Base-by-base conservation (phyloP, 176 grass and related monocot species). In the Avena insularis region DNA sequence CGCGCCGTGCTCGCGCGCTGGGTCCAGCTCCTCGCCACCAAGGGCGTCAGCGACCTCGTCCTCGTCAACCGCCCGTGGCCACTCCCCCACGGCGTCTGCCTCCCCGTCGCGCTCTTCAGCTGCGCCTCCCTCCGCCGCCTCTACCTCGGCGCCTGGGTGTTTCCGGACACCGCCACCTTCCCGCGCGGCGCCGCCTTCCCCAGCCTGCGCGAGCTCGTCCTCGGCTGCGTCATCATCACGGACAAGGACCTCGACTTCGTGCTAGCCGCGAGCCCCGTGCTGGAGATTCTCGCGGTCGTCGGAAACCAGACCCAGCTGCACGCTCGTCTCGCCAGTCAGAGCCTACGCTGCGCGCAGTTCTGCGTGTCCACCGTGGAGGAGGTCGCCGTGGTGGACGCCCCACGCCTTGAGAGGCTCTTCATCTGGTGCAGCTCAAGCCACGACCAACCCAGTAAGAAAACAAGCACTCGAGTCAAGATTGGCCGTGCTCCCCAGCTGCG, bases 281-380 rank as follows among this genome's bases (percentile, higher is more conserved):
- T 88, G 27, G 72, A 83, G 72, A 71, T 0, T 15, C 68, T 88
- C 10, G 21, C 61, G 61, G 1, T 83, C 15, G 12, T 83, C 13
- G 72, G 58, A 21, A 82, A 1, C 43, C 33, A 14, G n/a, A 17
- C 23, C 5, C 3, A 12, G 6, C 11, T 81, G 36, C 2, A 8
- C 8, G 62, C 80, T 27, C 72, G 72, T n/a, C 49, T 83, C 53
- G 20, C 31, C 72, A 78, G 79, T 20, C n/a, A 46, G 12, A 83
- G 80, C 50, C 80, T 88, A 3, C 87, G 87, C 11, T 83, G 80
- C 38, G 43, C 73, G 16, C 71, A 64, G 21, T 63, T 84, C 82
- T 29, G 17, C 15, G 0, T 7, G 1, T 84, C 71, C 56, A 15
- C 0, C 0, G 14, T 75, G 40, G 16, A 75, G 5, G 59, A 60